Conservation (phyloP, 768 basidiomycete species). For the Mycena galopus region DNA sequence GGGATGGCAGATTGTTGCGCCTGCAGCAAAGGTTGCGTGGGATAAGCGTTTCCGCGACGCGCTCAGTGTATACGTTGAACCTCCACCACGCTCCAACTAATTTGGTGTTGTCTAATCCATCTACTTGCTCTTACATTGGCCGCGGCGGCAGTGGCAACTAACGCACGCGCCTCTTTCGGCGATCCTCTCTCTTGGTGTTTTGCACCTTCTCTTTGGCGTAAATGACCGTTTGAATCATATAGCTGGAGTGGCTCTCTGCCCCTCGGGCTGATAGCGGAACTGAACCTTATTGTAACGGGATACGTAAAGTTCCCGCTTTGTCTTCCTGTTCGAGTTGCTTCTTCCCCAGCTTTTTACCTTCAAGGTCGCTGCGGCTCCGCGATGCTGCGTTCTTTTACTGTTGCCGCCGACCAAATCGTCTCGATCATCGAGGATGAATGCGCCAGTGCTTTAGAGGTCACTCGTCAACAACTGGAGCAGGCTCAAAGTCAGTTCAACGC, state of each 20-base stretch:
- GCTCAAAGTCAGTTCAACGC: neutral
- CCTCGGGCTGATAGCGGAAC: neutral
- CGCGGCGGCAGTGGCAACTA: no score
- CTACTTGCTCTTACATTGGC: neutral
- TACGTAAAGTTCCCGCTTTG: constrained; percentile 18
- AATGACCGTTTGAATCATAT: no score
- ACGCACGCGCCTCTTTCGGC: no score
- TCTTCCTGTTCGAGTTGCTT: neutral
- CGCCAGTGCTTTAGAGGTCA: constrained; percentile 6
- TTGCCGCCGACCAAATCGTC: constrained; percentile 21
- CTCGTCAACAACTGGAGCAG: constrained; percentile 3
- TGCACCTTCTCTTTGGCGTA: no score
- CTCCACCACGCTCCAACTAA: constrained; percentile 43
- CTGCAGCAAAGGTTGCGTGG: constrained; percentile 77
- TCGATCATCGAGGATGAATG: constrained; percentile 22
- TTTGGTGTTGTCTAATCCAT: constrained; percentile 18
- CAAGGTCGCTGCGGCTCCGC: neutral
- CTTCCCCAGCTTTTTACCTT: neutral
- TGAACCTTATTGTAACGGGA: neutral
- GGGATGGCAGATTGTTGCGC: constrained; percentile 85
- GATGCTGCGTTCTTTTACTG: constrained; percentile 8
- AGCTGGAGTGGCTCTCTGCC: neutral
- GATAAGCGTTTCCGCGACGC: constrained; percentile 76
- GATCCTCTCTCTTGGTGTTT: no score
- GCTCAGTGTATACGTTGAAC: constrained; percentile 71